These are phyloP conservation scores for Tagetes patula DNA, from an alignment of 129 eudicot genomes.

Conservation along the genomic window DNA sequence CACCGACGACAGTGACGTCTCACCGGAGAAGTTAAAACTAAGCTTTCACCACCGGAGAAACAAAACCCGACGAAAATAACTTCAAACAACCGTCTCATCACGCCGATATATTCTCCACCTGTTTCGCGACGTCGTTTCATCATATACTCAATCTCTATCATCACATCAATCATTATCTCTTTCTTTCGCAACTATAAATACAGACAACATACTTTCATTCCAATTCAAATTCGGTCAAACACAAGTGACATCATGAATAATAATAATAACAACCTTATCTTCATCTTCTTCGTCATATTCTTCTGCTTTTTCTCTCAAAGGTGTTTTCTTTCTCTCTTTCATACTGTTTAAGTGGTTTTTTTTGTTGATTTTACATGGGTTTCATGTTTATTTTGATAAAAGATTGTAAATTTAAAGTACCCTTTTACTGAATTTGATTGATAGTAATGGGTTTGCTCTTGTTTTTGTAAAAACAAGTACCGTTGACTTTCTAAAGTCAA, in stretches of 20 bases:
- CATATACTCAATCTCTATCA: not conserved
- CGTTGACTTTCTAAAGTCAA: conserved; percentile 15
- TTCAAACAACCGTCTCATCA: conserved; percentile 19
- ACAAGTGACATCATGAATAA: conserved; percentile 32
- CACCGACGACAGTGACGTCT: conserved; percentile 23
- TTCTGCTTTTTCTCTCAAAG: conserved; percentile 31
- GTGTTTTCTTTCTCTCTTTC: conserved; percentile 25
- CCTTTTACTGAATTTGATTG: conserved; percentile 1
- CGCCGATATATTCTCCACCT: conserved; percentile 20
- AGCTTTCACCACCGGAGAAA: conserved; percentile 22
- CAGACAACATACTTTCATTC: conserved; percentile 3
- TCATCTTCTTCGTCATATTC: conserved; percentile 25
- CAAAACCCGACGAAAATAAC: conserved; percentile 15
- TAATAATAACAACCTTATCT: not conserved
- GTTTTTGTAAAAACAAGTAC: not conserved
- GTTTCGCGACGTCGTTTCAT: conserved; percentile 23
- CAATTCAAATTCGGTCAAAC: conserved; percentile 9
- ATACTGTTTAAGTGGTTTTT: not conserved
- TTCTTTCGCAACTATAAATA: conserved; percentile 23
- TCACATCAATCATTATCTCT: not conserved
- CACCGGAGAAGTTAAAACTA: conserved; percentile 23
- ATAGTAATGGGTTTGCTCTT: not conserved
- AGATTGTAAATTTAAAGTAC: not conserved
- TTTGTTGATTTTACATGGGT: not conserved
- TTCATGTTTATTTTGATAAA: not conserved